Percentiles rank a stretch among this genome's conserved stretches.
phyloP scores from a whole-genome alignment of 306 rosid genomes.

The Trifolium repens region DNA sequence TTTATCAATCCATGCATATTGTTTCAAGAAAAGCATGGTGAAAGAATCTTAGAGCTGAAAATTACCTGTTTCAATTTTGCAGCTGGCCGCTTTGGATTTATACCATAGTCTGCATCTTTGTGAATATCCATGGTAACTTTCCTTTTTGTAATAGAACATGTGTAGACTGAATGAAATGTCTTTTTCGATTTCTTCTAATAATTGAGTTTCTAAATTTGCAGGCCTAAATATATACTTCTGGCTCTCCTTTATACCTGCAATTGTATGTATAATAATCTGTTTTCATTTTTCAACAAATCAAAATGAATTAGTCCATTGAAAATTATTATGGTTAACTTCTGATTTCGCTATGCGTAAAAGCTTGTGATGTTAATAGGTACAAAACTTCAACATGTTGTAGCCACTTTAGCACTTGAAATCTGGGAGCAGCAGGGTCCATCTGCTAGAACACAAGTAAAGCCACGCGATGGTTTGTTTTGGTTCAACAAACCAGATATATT shows the following conservation, averaged over 20 bases:
- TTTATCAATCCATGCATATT: not conserved
- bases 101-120: constrained; percentile 83
- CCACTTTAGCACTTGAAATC: constrained; percentile 87
- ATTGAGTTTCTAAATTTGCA: constrained; percentile 47
- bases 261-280: constrained; percentile 61
- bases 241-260: constrained; percentile 95
- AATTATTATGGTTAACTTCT: constrained; percentile 24
- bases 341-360: constrained; percentile 54
- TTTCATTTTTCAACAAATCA: constrained; percentile 33
- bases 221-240: constrained; percentile 93
- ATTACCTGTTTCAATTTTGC: constrained; percentile 44
- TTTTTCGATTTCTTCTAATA: constrained; percentile 38
- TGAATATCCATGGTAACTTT: constrained; percentile 81
- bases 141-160: constrained; percentile 6
- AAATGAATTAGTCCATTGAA: constrained; percentile 7
- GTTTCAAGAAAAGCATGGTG: constrained; percentile 11
- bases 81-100: constrained; percentile 96
- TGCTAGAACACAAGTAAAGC: constrained; percentile 74
- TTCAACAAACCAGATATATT: constrained; percentile 81
- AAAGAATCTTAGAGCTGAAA: constrained; percentile 32
- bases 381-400: constrained; percentile 95
- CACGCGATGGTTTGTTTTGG: constrained; percentile 89
- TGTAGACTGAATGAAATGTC: constrained; percentile 10
- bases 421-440: constrained; percentile 66
- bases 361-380: constrained; percentile 95